Conservation (phyloP, 1,284 basidiomycete genomes). For the Dichomitus squalens region DNA sequence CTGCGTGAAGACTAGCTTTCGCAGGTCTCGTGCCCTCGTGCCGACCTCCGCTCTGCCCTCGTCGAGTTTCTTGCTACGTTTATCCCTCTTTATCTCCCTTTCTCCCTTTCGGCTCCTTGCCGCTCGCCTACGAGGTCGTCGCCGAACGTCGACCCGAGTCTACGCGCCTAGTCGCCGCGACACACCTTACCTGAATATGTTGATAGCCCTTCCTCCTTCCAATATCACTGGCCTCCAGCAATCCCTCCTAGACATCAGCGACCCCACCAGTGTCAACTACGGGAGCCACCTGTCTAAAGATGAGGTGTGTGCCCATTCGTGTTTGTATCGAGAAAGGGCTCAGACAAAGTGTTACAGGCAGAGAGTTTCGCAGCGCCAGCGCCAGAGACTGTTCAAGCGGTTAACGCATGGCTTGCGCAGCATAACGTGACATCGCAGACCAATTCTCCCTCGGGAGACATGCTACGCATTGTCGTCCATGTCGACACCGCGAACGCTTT, state of each 20-base stretch:
- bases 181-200: background rate
- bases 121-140: too few relatives aligned
- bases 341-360: background rate
- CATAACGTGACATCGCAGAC: background rate
- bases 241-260: constrained; percentile 32
- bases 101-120: too few relatives aligned
- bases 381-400: background rate
- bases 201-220: constrained; percentile 22
- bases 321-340: too few relatives aligned
- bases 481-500: constrained; percentile 38
- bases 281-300: constrained; percentile 32
- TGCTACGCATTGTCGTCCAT: constrained; percentile 15
- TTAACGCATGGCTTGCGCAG: background rate
- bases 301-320: constrained; percentile 21
- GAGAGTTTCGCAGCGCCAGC: background rate
- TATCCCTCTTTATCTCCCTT: too few relatives aligned
- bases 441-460: constrained; percentile 29
- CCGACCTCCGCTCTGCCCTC: too few relatives aligned
- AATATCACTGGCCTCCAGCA: constrained; percentile 34
- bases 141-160: too few relatives aligned
- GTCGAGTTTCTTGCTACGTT: too few relatives aligned
- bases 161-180: too few relatives aligned
- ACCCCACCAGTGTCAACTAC: constrained; percentile 29
- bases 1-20: too few relatives aligned
- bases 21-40: too few relatives aligned